A percentile compares a stretch with the other conserved stretches of the same genome.
These are phyloP conservation scores for Wickerhamomyces silvicola DNA, from an alignment of 805 yeast species.

Conservation along the genomic window DNA sequence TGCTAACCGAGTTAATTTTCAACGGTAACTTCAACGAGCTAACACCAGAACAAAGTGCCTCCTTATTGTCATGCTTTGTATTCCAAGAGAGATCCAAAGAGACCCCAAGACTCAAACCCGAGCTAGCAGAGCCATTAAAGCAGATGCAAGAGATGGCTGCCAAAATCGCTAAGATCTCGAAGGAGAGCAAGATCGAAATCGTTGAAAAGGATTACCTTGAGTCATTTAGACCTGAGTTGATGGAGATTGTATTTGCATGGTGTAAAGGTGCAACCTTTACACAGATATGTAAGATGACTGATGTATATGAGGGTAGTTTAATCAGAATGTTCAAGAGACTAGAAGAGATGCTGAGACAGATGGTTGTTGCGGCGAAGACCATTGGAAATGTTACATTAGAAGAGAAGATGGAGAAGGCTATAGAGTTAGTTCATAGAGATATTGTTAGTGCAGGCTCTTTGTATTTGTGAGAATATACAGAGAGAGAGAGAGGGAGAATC, in stretches of 20 bases:
- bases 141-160: constrained; percentile 87
- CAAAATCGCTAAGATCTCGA: constrained; percentile 81
- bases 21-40: constrained; percentile 92
- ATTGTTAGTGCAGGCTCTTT: constrained; percentile 95
- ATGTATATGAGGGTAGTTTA: constrained; percentile 94
- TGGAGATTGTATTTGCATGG: constrained; percentile 98
- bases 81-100: constrained; percentile 95
- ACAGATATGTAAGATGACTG: constrained; percentile 97
- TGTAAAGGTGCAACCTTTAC: constrained; percentile 94
- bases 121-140: constrained; percentile 86
- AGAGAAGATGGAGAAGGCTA: constrained; percentile 81
- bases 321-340: constrained; percentile 91
- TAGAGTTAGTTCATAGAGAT: constrained; percentile 87
- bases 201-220: constrained; percentile 91
- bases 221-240: constrained; percentile 83
- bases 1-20: constrained; percentile 87
- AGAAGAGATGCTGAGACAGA: constrained; percentile 87
- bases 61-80: constrained; percentile 88
- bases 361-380: constrained; percentile 86
- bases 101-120: constrained; percentile 78
- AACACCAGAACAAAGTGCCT: constrained; percentile 85
- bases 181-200: constrained; percentile 84
- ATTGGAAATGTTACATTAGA: constrained; percentile 87
- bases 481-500: not conserved
- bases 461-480: constrained; percentile 37